Percentiles rank a stretch among this genome's conserved stretches.
Evolutionary conservation across 2,329 filamentous ascomycete species (phyloP).

Genomic region (Scedosporium dehoogii): DNA sequence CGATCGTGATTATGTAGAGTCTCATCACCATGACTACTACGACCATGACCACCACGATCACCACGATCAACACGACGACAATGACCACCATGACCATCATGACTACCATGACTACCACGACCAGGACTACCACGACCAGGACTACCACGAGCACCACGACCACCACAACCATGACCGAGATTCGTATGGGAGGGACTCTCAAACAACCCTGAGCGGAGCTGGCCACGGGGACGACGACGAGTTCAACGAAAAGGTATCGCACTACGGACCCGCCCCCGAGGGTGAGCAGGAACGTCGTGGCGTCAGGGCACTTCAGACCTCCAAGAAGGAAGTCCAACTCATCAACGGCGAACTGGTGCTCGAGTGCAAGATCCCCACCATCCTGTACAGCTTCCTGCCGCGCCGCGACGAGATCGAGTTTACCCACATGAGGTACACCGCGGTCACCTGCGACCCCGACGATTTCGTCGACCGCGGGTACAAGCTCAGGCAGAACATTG

Average conservation of each 20-base stretch:
- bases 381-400: slow-evolving; percentile 92
- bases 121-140: slow-evolving; percentile 17
- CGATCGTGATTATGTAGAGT: slow-evolving; percentile 41
- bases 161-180: slow-evolving; percentile 27
- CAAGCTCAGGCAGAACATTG: slow-evolving; percentile 85
- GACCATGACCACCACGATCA: slow-evolving; percentile 15
- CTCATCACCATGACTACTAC: slow-evolving; percentile 28
- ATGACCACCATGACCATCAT: no score
- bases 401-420: slow-evolving; percentile 90
- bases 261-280: slow-evolving; percentile 80
- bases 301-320: slow-evolving; percentile 76
- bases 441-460: slow-evolving; percentile 95
- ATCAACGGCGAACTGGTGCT: slow-evolving; percentile 97
- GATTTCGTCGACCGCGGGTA: slow-evolving; percentile 85
- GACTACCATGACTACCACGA: no score
- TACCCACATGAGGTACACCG: slow-evolving; percentile 97
- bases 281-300: slow-evolving; percentile 82
- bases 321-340: slow-evolving; percentile 85
- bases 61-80: no score
- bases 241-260: slow-evolving; percentile 52
- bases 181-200: slow-evolving; percentile 46
- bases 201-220: slow-evolving; percentile 43
- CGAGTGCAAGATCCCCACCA: slow-evolving; percentile 98
- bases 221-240: slow-evolving; percentile 19
- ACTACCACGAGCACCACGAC: slow-evolving; percentile 1